These are phyloP conservation scores for Nitzschia sp. DNA, from an alignment of 108 stramenopile genomes.

Conservation along the genomic window DNA sequence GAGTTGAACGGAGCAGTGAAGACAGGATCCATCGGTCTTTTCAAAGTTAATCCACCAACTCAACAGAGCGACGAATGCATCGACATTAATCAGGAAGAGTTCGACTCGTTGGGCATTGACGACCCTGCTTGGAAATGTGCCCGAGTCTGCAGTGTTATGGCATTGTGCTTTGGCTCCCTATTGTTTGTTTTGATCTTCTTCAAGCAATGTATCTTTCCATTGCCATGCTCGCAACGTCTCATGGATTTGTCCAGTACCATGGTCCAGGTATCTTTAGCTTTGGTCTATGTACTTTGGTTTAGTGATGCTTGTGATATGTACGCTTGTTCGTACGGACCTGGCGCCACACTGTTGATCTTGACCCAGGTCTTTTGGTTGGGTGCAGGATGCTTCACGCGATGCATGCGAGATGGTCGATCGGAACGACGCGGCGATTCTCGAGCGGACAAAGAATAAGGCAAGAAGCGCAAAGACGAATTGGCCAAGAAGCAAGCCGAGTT, in stretches of 20 bases:
- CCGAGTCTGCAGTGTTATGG: constrained; percentile 10
- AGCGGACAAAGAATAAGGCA: background rate
- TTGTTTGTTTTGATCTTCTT: constrained; percentile 29
- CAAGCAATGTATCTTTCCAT: constrained; percentile 37
- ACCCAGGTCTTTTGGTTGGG: constrained; percentile 25
- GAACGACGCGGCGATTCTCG: constrained; percentile 5
- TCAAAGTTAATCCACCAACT: background rate
- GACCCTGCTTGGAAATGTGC: constrained; percentile 6
- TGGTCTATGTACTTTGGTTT: constrained; percentile 14
- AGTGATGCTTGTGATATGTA: constrained; percentile 5
- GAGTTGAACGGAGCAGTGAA: background rate
- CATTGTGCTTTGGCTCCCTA: constrained; percentile 21
- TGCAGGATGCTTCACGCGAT: constrained; percentile 25
- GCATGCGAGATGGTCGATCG: constrained; percentile 31
- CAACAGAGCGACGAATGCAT: background rate
- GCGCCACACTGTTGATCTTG: constrained; percentile 9
- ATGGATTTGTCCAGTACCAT: constrained; percentile 15
- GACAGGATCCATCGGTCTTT: background rate
- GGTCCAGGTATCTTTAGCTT: constrained; percentile 28
- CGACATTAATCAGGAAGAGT: background rate
- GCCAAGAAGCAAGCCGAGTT: background rate
- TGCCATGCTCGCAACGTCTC: constrained; percentile 24
- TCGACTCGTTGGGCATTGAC: background rate
- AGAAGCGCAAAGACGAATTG: background rate
- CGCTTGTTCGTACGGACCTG: constrained; percentile 17